Evolutionary conservation across 805 yeast species (phyloP).

Genomic region (Suhomyces sp.): DNA sequence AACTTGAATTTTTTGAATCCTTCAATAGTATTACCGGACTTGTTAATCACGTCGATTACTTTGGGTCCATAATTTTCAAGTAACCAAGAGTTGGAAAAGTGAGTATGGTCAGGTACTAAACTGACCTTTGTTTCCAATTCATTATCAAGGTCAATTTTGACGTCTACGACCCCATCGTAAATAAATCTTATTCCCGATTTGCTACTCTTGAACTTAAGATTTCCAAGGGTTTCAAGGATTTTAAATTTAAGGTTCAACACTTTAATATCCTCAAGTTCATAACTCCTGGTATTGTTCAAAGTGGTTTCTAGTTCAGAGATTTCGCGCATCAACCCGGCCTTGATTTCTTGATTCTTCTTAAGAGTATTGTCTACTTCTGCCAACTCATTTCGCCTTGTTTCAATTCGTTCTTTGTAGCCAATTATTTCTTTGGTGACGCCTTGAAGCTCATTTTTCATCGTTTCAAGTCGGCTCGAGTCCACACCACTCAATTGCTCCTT

Average conservation of each 20-base stretch:
- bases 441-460: conserved; percentile 16
- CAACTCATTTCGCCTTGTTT: conserved; percentile 9
- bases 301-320: conserved; percentile 10
- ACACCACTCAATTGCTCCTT: conserved; percentile 10
- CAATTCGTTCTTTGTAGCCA: conserved; percentile 10
- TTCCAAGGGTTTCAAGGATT: conserved; percentile 25
- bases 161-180: conserved; percentile 12
- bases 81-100: not conserved
- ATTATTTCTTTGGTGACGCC: conserved; percentile 15
- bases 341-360: conserved; percentile 7
- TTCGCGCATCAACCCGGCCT: conserved; percentile 10
- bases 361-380: conserved; percentile 10
- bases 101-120: not conserved
- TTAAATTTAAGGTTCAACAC: conserved; percentile 19
- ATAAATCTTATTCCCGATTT: conserved; percentile 10
- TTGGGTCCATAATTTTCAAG: not conserved
- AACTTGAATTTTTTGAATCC: conserved; percentile 15
- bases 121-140: not conserved
- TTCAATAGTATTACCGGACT: conserved; percentile 8
- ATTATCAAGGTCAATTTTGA: conserved; percentile 1
- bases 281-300: conserved; percentile 14
- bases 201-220: conserved; percentile 17
- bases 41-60: not conserved
- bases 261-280: conserved; percentile 20
- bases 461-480: conserved; percentile 11